Base-by-base conservation (phyloP, 192 early-diverging fungal species). In the Coemansia sp. region DNA sequence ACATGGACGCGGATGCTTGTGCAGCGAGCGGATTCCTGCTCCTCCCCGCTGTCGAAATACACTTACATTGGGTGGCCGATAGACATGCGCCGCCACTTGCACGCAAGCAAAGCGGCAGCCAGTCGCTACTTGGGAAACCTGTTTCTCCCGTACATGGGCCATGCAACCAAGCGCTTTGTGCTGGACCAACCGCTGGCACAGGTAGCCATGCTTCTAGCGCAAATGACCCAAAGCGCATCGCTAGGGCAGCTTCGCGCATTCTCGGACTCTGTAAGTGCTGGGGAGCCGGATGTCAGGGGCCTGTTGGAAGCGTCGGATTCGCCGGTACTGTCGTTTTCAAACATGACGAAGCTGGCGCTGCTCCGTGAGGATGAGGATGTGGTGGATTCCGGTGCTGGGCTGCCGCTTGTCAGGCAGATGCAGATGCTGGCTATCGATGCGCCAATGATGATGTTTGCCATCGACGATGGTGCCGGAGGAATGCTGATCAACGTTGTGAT, bases 391-490 rank as follows among this genome's bases (percentile, higher is more conserved):
- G 49, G 9, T 12, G 49, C 20, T 1, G 67, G n/a, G n/a, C n/a
- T n/a, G n/a, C n/a, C n/a, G n/a, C n/a, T n/a, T n/a, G n/a, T n/a
- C n/a, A n/a, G n/a, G n/a, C n/a, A n/a, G n/a, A n/a, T 66, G 33
- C 76, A 73, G 39, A 21, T 78, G 57, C 59, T 71, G 38, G 56
- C 70, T 18, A 60, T 78, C 26, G 63, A 66, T n/a, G 52, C 71
- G 0, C 67, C 71, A 0, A 38, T 61, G 14, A 78, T 78, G 53
- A 26, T 66, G n/a, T 72, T 73, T 69, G 70, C 76, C 34, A 58
- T 69, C 5, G 15, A 35, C 5, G 71, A 73, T 24, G 71, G 67
- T 10, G 9, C 15, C 34, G 66, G 62, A 15, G 75, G 75, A 2
- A 33, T 77, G 14, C 58, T 68, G 12, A 23, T 55, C 21, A 77